Evolutionary conservation across 2,329 filamentous ascomycete genomes (phyloP).

Genomic region (Bipolaris cookei): DNA sequence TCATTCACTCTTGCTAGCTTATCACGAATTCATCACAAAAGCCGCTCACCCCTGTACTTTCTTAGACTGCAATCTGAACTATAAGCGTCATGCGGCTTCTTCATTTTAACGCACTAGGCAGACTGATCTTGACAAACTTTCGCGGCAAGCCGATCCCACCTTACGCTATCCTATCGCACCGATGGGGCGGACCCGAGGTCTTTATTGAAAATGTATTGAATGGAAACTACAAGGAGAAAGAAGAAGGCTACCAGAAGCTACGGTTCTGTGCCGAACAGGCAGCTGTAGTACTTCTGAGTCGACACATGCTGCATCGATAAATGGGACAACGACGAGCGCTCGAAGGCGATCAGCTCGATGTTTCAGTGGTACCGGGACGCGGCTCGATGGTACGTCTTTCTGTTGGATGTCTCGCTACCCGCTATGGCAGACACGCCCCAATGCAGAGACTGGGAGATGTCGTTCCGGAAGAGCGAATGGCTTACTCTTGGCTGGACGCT

Average conservation of each 20-base stretch:
- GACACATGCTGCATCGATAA: slow-evolving; percentile 34
- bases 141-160: slow-evolving; percentile 20
- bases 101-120: slow-evolving; percentile 10
- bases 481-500: not conserved
- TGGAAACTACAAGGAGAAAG: slow-evolving; percentile 16
- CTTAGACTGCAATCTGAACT: not conserved
- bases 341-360: no score
- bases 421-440: not conserved
- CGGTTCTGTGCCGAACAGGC: slow-evolving; percentile 28
- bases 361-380: not conserved
- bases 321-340: slow-evolving; percentile 10
- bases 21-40: not conserved
- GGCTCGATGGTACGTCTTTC: not conserved
- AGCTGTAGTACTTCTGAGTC: slow-evolving; percentile 32
- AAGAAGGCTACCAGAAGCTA: slow-evolving; percentile 26
- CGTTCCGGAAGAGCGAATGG: not conserved
- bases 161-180: slow-evolving; percentile 48
- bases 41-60: not conserved
- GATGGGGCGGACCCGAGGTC: slow-evolving; percentile 40
- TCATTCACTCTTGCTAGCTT: no score
- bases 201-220: slow-evolving; percentile 32
- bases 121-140: slow-evolving; percentile 21
- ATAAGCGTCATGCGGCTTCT: not conserved
- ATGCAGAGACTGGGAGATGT: not conserved
- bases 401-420: not conserved